Evolutionary conservation across 768 basidiomycete species (phyloP), one percentile per base, ranked within the genome.

Genomic region (Glaciozyma martinii): DNA sequence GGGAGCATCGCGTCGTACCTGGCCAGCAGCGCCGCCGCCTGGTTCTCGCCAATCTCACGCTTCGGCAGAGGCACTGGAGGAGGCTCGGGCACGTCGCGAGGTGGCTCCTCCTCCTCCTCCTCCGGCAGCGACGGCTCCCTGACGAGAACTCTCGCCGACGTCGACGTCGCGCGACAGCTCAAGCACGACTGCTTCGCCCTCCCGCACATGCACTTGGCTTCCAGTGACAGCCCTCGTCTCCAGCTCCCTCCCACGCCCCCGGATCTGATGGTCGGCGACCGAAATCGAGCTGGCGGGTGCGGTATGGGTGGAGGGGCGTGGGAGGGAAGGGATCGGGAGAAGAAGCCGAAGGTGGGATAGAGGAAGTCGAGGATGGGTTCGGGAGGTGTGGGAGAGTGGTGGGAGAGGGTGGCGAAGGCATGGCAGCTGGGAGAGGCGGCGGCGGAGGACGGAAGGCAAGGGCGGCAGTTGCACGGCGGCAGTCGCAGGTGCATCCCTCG

Each of bases 321-420:
- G 0, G 42, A 62, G n/a, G 68, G 68, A 4, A 70, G 62, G 18
- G 65, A 50, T 49, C 68, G 56, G 33, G 65, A 66, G 56, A 70
- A 70, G 68, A 70, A 70, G 50, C 68, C 68, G 56, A 70, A 70
- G 7, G 61, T 61, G 16, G 68, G 68, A n/a, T 29, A 61, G 18
- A 70, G 54, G 49, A 62, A 62, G 46, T 70, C 68, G 58, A 66
- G 62, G 8, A 57, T 58, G 12, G 59, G 50, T 10, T 33, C 40
- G 18, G 60, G 16, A 5, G 50, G 27, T 18, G 62, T 3, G 1
- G 27, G 44, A 15, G 25, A 3, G 3, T 44, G 9, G 8, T 30
- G 8, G 1, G 44, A 7, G 37, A 50, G 12, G 13, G 56, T 37
- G 12, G 37, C 15, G 18, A 27, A 19, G 21, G 18, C n/a, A 5